Evolutionary conservation across 2,329 filamentous ascomycete genomes (phyloP).

Genomic region (Botrytis paeoniae): DNA sequence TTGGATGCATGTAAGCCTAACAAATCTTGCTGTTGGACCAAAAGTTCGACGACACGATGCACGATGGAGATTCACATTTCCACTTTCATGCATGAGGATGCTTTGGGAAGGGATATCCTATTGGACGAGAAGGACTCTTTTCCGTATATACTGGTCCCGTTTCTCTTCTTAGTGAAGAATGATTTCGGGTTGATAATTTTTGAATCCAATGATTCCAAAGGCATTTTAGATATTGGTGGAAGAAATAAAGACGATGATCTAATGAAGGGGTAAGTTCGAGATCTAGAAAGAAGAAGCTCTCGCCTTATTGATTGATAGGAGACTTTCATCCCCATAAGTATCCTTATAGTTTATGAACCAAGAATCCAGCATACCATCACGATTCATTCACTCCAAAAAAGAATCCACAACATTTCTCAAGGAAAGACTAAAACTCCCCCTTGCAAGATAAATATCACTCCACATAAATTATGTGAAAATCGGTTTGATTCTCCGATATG

Average conservation of each 20-base stretch:
- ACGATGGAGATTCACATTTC: constrained; percentile 8
- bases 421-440: background rate
- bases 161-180: background rate
- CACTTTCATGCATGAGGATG: constrained; percentile 8
- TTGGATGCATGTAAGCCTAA: constrained; percentile 16
- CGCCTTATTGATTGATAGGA: constrained; percentile 10
- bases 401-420: background rate
- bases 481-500: background rate
- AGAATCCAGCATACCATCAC: background rate
- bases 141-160: background rate
- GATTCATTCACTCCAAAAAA: background rate
- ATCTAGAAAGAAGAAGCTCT: background rate
- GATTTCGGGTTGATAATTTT: background rate
- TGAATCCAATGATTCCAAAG: background rate
- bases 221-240: background rate
- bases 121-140: background rate
- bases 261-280: constrained; percentile 8
- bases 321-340: background rate
- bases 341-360: background rate
- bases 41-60: constrained; percentile 20
- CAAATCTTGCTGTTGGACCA: constrained; percentile 5
- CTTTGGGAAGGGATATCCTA: constrained; percentile 7
- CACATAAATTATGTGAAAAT: background rate
- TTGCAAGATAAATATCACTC: background rate
- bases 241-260: background rate